Conservation (phyloP, 306 rosid species). For the Cicer judaicum region DNA sequence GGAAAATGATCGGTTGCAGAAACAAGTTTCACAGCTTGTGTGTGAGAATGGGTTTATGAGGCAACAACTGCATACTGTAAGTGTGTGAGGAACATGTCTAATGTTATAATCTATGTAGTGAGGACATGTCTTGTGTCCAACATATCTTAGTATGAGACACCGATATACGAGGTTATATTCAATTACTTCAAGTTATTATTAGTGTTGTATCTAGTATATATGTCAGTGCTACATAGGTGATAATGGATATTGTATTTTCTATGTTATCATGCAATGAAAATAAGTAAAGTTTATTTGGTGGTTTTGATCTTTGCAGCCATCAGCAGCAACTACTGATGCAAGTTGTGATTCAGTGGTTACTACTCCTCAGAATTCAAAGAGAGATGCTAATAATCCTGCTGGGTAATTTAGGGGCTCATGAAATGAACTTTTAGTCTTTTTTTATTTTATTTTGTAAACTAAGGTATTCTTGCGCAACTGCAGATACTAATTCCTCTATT, state of each 20-base stretch:
- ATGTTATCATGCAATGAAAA: slow-evolving; percentile 8
- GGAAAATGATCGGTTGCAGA: slow-evolving; percentile 98
- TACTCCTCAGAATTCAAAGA: slow-evolving; percentile 76
- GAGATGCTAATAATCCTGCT: slow-evolving; percentile 97
- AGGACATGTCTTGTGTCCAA: too few species aligned
- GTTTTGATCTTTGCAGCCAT: slow-evolving; percentile 55
- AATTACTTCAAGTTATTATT: too few species aligned
- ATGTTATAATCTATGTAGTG: too few species aligned
- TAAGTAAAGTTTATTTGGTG: slow-evolving; percentile 12
- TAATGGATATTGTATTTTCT: not conserved
- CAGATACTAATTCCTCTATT: not conserved
- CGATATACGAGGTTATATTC: too few species aligned
- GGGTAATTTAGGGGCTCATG: slow-evolving; percentile 62
- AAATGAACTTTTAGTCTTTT: slow-evolving; percentile 33
- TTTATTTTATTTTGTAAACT: too few species aligned
- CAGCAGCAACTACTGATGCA: slow-evolving; percentile 89
- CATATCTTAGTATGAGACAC: too few species aligned
- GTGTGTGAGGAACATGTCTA: slow-evolving; percentile 36
- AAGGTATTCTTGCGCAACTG: too few species aligned
- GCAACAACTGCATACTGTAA: slow-evolving; percentile 91
- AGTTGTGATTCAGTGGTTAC: slow-evolving; percentile 91
- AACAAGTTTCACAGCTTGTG: slow-evolving; percentile 94
- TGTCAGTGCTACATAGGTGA: too few species aligned
- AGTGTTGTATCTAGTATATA: too few species aligned
- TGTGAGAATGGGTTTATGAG: slow-evolving; percentile 93